Percentiles rank a stretch among this genome's conserved stretches.
These are phyloP conservation scores for Arthroderma sp. DNA, from an alignment of 2,329 filamentous ascomycete genomes.

Conservation along the genomic window DNA sequence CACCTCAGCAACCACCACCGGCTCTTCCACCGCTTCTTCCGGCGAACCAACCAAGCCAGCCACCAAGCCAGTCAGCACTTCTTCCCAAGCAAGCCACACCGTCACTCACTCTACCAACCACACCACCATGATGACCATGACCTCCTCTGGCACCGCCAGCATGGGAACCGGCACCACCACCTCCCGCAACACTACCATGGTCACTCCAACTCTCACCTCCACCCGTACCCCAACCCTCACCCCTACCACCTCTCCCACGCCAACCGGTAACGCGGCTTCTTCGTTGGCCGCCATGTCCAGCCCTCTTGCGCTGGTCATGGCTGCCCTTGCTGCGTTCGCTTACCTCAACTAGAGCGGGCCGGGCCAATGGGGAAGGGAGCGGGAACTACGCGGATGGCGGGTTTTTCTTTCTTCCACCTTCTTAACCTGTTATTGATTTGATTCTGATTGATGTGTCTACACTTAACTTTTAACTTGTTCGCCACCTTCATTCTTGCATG, in stretches of 20 bases:
- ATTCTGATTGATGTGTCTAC: constrained; percentile 2
- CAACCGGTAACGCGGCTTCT: constrained; percentile 15
- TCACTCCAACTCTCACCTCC: constrained; percentile 12
- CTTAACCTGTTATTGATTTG: background rate
- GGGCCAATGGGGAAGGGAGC: too few relatives aligned
- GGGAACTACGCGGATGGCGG: too few relatives aligned
- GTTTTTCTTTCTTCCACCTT: background rate
- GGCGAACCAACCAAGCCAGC: constrained; percentile 10
- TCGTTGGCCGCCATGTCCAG: constrained; percentile 18
- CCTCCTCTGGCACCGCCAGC: constrained; percentile 12
- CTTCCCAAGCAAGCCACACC: background rate
- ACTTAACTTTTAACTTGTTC: background rate
- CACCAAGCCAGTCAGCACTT: background rate
- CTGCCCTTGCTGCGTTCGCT: constrained; percentile 25
- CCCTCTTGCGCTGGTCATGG: constrained; percentile 23
- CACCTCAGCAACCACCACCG: constrained; percentile 4
- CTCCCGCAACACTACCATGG: constrained; percentile 12
- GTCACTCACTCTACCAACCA: background rate
- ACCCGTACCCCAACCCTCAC: constrained; percentile 15
- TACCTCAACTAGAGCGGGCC: constrained; percentile 21
- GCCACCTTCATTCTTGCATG: background rate
- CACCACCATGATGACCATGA: constrained; percentile 11
- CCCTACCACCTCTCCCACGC: constrained; percentile 14
- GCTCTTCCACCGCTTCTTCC: constrained; percentile 8
- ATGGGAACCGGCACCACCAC: constrained; percentile 11